Evolutionary conservation across 2,329 filamentous ascomycete species (phyloP).

Genomic region (Pseudocercospora fuligena): DNA sequence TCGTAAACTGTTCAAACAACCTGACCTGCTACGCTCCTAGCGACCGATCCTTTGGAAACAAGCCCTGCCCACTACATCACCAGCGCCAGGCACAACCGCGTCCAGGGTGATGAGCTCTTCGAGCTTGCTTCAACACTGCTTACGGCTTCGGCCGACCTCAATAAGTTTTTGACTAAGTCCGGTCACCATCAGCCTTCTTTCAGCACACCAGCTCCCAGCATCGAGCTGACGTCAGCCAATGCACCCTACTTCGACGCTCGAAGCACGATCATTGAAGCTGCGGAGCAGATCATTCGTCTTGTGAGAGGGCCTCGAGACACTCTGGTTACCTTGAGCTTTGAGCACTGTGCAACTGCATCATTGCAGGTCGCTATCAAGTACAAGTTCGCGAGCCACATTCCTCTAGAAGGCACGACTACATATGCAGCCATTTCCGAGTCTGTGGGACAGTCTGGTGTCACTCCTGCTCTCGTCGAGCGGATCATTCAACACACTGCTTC

Average conservation of each 20-base stretch:
- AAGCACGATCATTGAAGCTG: slow-evolving; percentile 19
- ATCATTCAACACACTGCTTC: slow-evolving; percentile 28
- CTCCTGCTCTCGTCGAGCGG: slow-evolving; percentile 26
- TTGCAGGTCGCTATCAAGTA: slow-evolving; percentile 15
- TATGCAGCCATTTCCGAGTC: slow-evolving; percentile 17
- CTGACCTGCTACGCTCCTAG: not conserved
- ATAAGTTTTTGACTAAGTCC: slow-evolving; percentile 17
- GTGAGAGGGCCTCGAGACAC: slow-evolving; percentile 18
- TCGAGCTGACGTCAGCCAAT: slow-evolving; percentile 12
- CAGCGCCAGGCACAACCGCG: slow-evolving; percentile 6
- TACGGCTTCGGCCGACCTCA: slow-evolving; percentile 9
- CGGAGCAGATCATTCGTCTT: slow-evolving; percentile 20
- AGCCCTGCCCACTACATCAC: not conserved
- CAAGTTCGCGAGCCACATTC: slow-evolving; percentile 18
- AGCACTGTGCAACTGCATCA: slow-evolving; percentile 17
- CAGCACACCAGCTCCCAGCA: slow-evolving; percentile 10
- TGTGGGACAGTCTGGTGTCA: slow-evolving; percentile 16
- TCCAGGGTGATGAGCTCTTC: slow-evolving; percentile 17
- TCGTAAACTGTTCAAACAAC: not conserved
- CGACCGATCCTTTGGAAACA: not conserved
- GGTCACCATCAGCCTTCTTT: slow-evolving; percentile 12
- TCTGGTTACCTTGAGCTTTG: slow-evolving; percentile 10
- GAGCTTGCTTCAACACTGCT: slow-evolving; percentile 20
- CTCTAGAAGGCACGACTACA: slow-evolving; percentile 16
- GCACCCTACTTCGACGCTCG: slow-evolving; percentile 17